These are phyloP conservation scores for Pseudoneurospora amorphoporcata DNA, from an alignment of 495 filamentous ascomycete species.

Conservation along the genomic window DNA sequence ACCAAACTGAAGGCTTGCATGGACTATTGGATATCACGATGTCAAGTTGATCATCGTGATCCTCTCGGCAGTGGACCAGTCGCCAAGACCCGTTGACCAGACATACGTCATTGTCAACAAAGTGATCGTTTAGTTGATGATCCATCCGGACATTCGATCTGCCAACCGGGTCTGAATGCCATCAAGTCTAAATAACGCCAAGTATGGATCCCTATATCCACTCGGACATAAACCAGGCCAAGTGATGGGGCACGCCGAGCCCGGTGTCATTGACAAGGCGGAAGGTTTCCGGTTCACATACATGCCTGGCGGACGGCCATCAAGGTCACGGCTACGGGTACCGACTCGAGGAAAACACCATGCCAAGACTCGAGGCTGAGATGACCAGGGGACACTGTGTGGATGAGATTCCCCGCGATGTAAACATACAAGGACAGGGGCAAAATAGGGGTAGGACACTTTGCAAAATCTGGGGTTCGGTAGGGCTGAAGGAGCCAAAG, in stretches of 20 bases:
- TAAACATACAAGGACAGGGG: background rate
- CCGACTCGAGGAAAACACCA: background rate
- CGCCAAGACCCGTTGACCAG: background rate
- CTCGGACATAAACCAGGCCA: background rate
- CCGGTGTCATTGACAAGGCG: background rate
- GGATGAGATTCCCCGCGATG: background rate
- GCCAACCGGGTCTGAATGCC: background rate
- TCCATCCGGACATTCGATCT: background rate
- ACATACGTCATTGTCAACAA: background rate
- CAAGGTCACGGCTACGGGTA: background rate
- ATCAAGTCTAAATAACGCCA: background rate
- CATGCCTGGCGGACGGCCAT: background rate
- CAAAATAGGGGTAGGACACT: background rate
- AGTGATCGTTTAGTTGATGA: background rate
- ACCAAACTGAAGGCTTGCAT: background rate
- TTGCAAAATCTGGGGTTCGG: background rate
- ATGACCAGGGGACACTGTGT: background rate
- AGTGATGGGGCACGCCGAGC: background rate
- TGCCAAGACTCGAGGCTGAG: background rate
- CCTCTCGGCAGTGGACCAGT: background rate
- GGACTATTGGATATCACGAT: background rate
- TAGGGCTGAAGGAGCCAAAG: background rate
- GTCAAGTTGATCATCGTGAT: background rate
- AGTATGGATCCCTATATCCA: background rate
- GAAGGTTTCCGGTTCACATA: background rate